These are phyloP conservation scores for Colletotrichum cordylinicola DNA, from an alignment of 2,329 filamentous ascomycete genomes.

Conservation along the genomic window DNA sequence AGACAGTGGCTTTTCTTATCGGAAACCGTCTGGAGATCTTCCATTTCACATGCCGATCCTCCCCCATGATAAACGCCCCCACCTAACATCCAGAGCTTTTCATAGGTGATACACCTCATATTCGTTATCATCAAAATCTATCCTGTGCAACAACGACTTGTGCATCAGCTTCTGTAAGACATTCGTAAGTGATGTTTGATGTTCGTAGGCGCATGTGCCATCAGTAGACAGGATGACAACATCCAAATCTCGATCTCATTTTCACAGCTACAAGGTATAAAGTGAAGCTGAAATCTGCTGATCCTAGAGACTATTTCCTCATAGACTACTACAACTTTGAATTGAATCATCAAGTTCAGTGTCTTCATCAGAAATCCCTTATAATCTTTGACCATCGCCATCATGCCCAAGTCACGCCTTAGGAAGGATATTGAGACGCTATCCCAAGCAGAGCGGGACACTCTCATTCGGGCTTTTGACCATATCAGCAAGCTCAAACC, in stretches of 20 bases:
- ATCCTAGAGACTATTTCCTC: not conserved
- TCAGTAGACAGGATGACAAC: not conserved
- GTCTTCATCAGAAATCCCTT: not conserved
- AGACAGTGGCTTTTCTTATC: not conserved
- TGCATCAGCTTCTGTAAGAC: not conserved
- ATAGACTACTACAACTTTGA: fast-evolving
- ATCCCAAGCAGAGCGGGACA: not conserved
- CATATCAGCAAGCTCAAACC: not conserved
- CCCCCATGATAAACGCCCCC: not conserved
- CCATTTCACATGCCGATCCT: not conserved
- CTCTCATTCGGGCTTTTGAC: not conserved
- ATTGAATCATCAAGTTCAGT: not conserved
- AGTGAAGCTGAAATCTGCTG: not conserved
- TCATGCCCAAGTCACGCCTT: not conserved
- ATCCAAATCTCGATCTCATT: not conserved
- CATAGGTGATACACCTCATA: not conserved
- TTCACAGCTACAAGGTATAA: not conserved
- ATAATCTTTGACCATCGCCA: not conserved
- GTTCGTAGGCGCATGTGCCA: not conserved
- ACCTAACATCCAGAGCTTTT: not conserved
- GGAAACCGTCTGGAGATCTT: not conserved
- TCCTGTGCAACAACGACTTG: not conserved
- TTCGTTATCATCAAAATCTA: not conserved
- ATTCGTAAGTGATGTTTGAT: not conserved
- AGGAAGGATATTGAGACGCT: not conserved